These are phyloP conservation scores for Boletellus ananas DNA, from an alignment of 768 basidiomycete genomes.

Conservation along the genomic window DNA sequence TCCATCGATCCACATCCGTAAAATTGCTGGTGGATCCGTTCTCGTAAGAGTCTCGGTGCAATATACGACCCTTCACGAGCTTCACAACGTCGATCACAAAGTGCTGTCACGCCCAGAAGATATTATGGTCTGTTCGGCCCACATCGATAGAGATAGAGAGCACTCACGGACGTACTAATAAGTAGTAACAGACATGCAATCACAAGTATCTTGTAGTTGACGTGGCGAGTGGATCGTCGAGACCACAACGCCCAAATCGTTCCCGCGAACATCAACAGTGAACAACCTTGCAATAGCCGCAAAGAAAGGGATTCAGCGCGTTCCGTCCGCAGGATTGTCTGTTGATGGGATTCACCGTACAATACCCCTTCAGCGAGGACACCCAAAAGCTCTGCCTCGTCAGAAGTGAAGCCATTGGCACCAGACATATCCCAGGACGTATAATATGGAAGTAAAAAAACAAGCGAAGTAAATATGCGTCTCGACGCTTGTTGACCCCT, in stretches of 20 bases:
- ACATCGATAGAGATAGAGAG: background rate
- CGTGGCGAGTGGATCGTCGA: background rate
- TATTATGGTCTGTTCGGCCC: background rate
- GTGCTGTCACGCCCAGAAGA: constrained; percentile 16
- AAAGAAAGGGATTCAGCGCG: background rate
- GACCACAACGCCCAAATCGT: constrained; percentile 25
- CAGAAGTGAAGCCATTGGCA: constrained; percentile 2
- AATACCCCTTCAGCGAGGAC: constrained; percentile 14
- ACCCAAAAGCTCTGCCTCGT: constrained; percentile 19
- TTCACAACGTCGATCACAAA: constrained; percentile 24
- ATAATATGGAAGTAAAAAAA: background rate
- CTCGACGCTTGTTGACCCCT: background rate
- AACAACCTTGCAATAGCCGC: constrained; percentile 24
- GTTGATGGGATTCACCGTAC: constrained; percentile 11
- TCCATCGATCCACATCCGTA: constrained; percentile 20
- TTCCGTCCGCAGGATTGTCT: background rate
- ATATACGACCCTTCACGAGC: constrained; percentile 24
- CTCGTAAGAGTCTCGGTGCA: constrained; percentile 9
- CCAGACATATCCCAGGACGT: background rate
- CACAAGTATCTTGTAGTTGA: constrained; percentile 24
- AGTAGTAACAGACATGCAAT: constrained; percentile 26
- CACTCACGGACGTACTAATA: constrained; percentile 30
- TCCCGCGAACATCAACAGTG: constrained; percentile 34
- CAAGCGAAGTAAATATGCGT: background rate
- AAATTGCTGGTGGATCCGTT: constrained; percentile 26